Conservation (phyloP, 1,284 basidiomycete genomes). For the Papiliotrema nemorosa region DNA sequence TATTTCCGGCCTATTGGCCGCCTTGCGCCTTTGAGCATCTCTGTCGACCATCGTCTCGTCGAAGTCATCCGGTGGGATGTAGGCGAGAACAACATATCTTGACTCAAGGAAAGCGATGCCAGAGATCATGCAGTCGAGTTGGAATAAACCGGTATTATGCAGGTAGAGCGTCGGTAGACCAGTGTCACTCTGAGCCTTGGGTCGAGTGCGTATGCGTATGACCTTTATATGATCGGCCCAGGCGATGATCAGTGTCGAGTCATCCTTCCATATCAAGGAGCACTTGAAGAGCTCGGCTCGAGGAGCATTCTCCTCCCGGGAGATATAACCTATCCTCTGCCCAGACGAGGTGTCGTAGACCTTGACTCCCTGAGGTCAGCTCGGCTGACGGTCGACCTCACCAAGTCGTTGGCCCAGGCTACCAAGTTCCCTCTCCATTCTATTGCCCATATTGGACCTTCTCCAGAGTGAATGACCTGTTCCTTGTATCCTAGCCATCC, state of each 20-base stretch:
- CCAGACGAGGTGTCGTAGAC: constrained; percentile 82
- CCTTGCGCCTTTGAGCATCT: constrained; percentile 68
- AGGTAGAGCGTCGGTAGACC: constrained; percentile 51
- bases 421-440: constrained; percentile 83
- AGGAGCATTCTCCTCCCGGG: constrained; percentile 74
- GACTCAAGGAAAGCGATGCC: constrained; percentile 75
- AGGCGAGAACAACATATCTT: constrained; percentile 81
- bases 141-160: constrained; percentile 87
- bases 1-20: constrained; percentile 84
- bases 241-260: constrained; percentile 80
- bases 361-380: constrained; percentile 69
- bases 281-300: constrained; percentile 92
- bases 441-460: constrained; percentile 91
- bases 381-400: constrained; percentile 45
- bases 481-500: constrained; percentile 96
- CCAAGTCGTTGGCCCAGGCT: constrained; percentile 93
- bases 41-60: constrained; percentile 70
- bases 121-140: constrained; percentile 92
- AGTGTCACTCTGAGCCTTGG: constrained; percentile 44
- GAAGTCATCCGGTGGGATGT: constrained; percentile 52
- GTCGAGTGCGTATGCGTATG: constrained; percentile 64
- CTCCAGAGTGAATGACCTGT: constrained; percentile 76
- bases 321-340: constrained; percentile 80
- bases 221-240: constrained; percentile 97
- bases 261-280: constrained; percentile 86